Percentiles rank a stretch among this genome's conserved stretches.
Evolutionary conservation across 2,329 filamentous ascomycete species (phyloP).

Genomic region (Exophiala sp.): DNA sequence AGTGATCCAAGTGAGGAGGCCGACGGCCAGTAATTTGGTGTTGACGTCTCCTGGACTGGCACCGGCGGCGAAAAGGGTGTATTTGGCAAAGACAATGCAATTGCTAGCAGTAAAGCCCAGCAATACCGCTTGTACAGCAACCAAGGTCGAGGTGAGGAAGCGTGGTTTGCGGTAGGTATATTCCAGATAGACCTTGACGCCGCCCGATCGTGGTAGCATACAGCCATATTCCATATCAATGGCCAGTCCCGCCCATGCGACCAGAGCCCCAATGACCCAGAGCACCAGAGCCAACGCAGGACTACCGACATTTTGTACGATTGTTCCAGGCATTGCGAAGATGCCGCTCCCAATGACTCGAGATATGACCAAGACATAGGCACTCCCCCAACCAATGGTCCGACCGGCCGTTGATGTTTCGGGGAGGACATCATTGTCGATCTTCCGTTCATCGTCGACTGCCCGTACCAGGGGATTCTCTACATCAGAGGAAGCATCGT

Average conservation of each 20-base stretch:
- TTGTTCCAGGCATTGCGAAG: slow-evolving; percentile 64
- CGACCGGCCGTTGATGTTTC: slow-evolving; percentile 55
- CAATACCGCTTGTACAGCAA: slow-evolving; percentile 58
- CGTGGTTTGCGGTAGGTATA: slow-evolving; percentile 59
- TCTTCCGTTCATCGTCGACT: slow-evolving; percentile 48
- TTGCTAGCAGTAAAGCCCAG: slow-evolving; percentile 62
- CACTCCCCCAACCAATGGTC: slow-evolving; percentile 57
- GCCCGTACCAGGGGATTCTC: neutral
- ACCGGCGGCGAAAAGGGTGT: slow-evolving; percentile 55
- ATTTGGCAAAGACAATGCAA: slow-evolving; percentile 63
- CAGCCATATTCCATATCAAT: slow-evolving; percentile 63
- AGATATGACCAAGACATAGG: slow-evolving; percentile 62
- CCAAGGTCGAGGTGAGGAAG: slow-evolving; percentile 58
- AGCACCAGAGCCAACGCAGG: slow-evolving; percentile 57
- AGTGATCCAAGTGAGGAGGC: slow-evolving; percentile 52
- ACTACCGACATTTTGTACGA: slow-evolving; percentile 61
- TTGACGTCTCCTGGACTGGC: slow-evolving; percentile 47
- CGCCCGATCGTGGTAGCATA: slow-evolving; percentile 64
- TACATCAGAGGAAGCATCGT: slow-evolving; percentile 3
- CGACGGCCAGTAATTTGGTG: slow-evolving; percentile 53
- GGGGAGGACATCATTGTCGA: slow-evolving; percentile 56
- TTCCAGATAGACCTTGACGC: slow-evolving; percentile 65
- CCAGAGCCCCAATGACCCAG: slow-evolving; percentile 58
- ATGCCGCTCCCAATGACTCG: slow-evolving; percentile 65
- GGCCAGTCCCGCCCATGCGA: slow-evolving; percentile 56